Evolutionary conservation across 148 eudicot genomes (phyloP), one percentile per base, ranked within the genome.

Genomic region (Vaccinium darrowii): DNA sequence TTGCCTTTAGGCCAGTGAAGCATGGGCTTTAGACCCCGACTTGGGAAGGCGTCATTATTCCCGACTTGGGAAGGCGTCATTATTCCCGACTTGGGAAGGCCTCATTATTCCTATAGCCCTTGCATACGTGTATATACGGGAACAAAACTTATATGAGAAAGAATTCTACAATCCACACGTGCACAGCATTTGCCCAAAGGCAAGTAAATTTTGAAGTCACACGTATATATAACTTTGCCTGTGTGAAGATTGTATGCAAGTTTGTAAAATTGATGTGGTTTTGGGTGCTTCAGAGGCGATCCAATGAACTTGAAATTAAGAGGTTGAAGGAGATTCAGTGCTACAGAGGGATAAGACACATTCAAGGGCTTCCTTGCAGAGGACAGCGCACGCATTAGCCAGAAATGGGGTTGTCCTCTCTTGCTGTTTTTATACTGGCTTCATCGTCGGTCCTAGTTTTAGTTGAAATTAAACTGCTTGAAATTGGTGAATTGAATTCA

Each of bases 271-370:
- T 27, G 43, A 25, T 58, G 23, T 25, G 78, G 16, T 49, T 84
- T 80, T 49, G 54, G 79, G 67, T 86, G 79, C 56, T 87, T 63
- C 86, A 92, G 94, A 91, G 92, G 90, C 88, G 92, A 83, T 92
- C 89, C 88, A 92, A 91, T 77, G 91, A 89, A 15, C 57, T 87
- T 63, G 85, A 84, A 39, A 91, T 89, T 50, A 87, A 85, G 86
- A 87, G 92, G 84, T 87, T 91, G 92, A 91, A 91, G 87, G 94
- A 92, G 86, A 91, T 91, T 47, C 91, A 87, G 81, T 91, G 92
- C 82, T 92, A 92, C 75, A 89, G 93, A 92, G 92, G 93, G 23
- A 60, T 88, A 11, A 86, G 94, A 86, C 94, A 92, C 81, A 89
- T 89, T 82, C 88, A 88, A 75, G 88, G 94, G 23, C 80, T 92